A percentile compares a stretch with the other conserved stretches of the same genome.
Conservation (phyloP, 2,329 filamentous ascomycete species). For the Pseudogymnoascus sp. region DNA sequence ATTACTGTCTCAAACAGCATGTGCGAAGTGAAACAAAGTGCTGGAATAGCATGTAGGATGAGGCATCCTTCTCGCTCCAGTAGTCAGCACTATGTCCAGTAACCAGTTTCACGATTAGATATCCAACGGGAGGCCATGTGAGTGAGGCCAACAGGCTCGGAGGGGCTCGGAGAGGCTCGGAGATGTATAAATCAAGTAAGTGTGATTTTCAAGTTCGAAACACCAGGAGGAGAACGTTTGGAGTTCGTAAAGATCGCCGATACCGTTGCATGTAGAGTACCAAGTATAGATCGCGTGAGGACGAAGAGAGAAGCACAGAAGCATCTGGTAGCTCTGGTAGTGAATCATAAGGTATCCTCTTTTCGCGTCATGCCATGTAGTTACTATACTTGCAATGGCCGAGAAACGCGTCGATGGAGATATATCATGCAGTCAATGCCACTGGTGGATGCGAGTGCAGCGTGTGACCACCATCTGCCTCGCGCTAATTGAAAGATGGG, state of each 20-base stretch:
- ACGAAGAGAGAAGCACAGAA: conserved; percentile 4
- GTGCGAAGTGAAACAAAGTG: neutral
- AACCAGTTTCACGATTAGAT: neutral
- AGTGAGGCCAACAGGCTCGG: neutral
- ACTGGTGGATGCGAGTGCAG: conserved; percentile 4
- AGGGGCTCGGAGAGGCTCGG: neutral
- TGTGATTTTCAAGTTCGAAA: conserved; percentile 7
- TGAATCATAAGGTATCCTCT: conserved; percentile 9
- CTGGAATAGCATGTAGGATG: neutral
- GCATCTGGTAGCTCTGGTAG: neutral
- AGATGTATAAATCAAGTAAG: conserved; percentile 7
- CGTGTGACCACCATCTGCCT: conserved; percentile 8
- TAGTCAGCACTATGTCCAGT: neutral
- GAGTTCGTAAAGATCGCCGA: conserved; percentile 5
- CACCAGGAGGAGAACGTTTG: neutral
- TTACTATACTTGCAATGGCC: neutral
- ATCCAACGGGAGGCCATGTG: conserved; percentile 6
- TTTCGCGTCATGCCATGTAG: neutral
- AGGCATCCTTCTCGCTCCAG: neutral
- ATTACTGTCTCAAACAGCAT: conserved; percentile 8
- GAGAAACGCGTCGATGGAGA: conserved; percentile 8
- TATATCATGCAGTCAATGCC: neutral
- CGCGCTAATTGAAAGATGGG: conserved; percentile 5
- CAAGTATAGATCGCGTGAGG: conserved; percentile 7
- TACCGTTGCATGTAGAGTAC: conserved; percentile 1